phyloP scores from a whole-genome alignment of 768 basidiomycete species.

The Tulasnella sp. region DNA sequence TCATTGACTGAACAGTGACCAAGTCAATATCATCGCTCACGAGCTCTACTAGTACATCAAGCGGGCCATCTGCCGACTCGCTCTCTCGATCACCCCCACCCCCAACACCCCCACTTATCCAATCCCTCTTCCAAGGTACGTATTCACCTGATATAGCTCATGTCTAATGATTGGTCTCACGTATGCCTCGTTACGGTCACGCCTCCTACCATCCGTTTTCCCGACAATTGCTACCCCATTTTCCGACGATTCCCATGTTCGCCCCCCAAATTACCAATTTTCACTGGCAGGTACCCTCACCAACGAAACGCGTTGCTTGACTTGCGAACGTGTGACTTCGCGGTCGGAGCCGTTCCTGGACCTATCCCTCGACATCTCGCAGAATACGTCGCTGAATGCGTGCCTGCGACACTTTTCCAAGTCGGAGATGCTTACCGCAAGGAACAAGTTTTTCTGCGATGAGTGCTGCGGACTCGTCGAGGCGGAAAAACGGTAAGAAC shows the following conservation, averaged over 20 bases:
- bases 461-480: constrained; percentile 94
- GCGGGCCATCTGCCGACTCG: constrained; percentile 11
- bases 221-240: constrained; percentile 28
- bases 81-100: constrained; percentile 32
- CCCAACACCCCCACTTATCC: constrained; percentile 43
- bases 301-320: constrained; percentile 94
- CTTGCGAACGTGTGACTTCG: constrained; percentile 87
- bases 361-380: constrained; percentile 98
- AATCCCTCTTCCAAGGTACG: constrained; percentile 25
- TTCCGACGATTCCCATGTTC: constrained; percentile 16
- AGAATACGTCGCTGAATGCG: constrained; percentile 92
- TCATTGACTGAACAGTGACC: constrained; percentile 42
- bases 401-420: constrained; percentile 96
- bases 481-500: constrained; percentile 83
- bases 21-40: constrained; percentile 50
- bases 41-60: constrained; percentile 16
- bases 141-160: constrained; percentile 21
- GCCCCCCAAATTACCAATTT: constrained; percentile 38
- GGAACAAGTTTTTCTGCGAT: constrained; percentile 98
- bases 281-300: constrained; percentile 92
- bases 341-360: constrained; percentile 96
- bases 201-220: neutral
- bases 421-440: constrained; percentile 95
- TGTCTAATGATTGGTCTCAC: neutral
- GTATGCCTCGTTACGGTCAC: neutral